Evolutionary conservation across 2,329 filamentous ascomycete species (phyloP).

Genomic region (Aspergillus awamori): DNA sequence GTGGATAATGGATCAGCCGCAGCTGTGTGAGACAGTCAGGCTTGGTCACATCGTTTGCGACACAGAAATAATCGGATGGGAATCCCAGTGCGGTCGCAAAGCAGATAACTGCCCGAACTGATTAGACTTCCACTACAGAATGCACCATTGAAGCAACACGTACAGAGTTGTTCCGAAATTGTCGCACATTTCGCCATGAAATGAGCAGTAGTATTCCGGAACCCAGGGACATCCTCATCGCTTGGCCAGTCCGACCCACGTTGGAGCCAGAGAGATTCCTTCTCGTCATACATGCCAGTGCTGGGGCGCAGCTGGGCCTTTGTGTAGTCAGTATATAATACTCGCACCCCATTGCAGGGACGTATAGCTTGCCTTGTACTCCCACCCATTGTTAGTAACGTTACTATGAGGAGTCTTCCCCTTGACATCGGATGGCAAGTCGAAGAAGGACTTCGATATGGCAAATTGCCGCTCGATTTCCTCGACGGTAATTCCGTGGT

Average conservation of each 20-base stretch:
- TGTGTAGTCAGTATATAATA: neutral
- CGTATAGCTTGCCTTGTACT: constrained; percentile 2
- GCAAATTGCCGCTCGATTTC: constrained; percentile 9
- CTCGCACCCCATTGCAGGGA: no score
- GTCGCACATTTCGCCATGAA: constrained; percentile 1
- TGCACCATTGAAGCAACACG: neutral
- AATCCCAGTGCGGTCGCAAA: constrained; percentile 10
- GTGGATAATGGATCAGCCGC: constrained; percentile 10
- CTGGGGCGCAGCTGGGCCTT: constrained; percentile 9
- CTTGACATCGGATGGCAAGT: constrained; percentile 3
- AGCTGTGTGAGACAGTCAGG: constrained; percentile 12
- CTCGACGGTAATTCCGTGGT: constrained; percentile 6
- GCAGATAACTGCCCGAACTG: neutral
- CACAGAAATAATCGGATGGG: constrained; percentile 1
- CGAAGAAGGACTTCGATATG: constrained; percentile 8
- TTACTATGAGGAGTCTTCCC: neutral
- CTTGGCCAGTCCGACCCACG: constrained; percentile 4
- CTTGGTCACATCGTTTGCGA: constrained; percentile 6
- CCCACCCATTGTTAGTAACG: constrained; percentile 12
- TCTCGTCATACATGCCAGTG: constrained; percentile 6
- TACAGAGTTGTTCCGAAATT: constrained; percentile 6
- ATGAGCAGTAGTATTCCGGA: neutral
- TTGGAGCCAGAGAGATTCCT: constrained; percentile 13
- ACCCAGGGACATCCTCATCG: constrained; percentile 4
- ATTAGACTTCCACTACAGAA: no score